Evolutionary conservation across 2,329 filamentous ascomycete species (phyloP).

Genomic region (Fusarium duplospermum): DNA sequence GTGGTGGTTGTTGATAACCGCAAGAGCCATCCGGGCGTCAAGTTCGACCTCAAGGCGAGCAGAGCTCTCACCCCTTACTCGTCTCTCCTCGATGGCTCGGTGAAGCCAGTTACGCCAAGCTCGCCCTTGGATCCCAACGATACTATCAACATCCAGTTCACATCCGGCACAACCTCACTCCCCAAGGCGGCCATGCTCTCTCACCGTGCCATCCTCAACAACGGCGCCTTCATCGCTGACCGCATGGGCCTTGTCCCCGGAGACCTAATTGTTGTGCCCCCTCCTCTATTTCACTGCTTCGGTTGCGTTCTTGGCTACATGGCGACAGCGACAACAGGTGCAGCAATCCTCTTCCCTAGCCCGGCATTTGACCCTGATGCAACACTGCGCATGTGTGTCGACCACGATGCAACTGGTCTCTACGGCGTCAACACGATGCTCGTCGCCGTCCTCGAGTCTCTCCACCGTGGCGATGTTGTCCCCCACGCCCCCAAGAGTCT

Average conservation of each 20-base stretch:
- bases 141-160: conserved; percentile 95
- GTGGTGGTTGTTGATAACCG: conserved; percentile 87
- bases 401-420: conserved; percentile 70
- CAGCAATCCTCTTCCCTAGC: conserved; percentile 84
- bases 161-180: conserved; percentile 89
- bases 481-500: conserved; percentile 56
- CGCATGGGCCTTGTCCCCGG: conserved; percentile 82
- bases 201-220: conserved; percentile 91
- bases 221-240: conserved; percentile 84
- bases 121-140: conserved; percentile 69
- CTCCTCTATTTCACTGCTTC: conserved; percentile 91
- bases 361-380: conserved; percentile 88
- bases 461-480: conserved; percentile 59
- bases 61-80: conserved; percentile 60
- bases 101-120: conserved; percentile 55
- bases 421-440: conserved; percentile 98
- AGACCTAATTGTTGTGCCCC: conserved; percentile 86
- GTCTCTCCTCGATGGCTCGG: conserved; percentile 51
- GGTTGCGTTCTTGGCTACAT: conserved; percentile 94
- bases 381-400: conserved; percentile 68
- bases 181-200: conserved; percentile 93
- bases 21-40: conserved; percentile 54
- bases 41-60: conserved; percentile 57
- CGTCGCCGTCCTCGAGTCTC: conserved; percentile 82
- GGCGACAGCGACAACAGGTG: conserved; percentile 86